phyloP scores from a whole-genome alignment of 257 asterid species.

The Henckelia pumila region DNA sequence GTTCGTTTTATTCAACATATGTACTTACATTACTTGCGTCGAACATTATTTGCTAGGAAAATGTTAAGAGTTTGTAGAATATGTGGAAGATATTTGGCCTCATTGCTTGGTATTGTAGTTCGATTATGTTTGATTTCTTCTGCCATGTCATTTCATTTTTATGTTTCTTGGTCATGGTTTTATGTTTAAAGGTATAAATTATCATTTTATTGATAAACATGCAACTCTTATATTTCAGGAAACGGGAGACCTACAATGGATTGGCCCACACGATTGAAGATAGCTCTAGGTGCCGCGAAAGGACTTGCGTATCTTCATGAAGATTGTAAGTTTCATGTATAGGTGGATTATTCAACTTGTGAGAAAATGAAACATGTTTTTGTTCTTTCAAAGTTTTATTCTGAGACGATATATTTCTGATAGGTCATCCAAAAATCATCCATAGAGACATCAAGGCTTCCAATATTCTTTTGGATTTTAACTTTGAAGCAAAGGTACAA shows the following conservation, averaged over 20 bases:
- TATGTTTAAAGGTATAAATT: neutral
- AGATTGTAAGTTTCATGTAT: slow-evolving; percentile 43
- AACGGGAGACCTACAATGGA: slow-evolving; percentile 53
- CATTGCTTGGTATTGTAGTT: neutral
- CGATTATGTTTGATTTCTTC: too few species aligned
- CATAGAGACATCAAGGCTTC: slow-evolving; percentile 94
- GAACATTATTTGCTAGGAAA: neutral
- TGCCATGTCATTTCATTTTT: neutral
- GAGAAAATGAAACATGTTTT: neutral
- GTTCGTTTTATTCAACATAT: slow-evolving; percentile 33
- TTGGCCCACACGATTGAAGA: slow-evolving; percentile 49
- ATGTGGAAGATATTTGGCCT: neutral
- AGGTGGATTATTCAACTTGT: neutral
- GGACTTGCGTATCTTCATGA: slow-evolving; percentile 64
- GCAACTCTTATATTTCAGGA: slow-evolving; percentile 27
- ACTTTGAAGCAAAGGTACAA: slow-evolving; percentile 82
- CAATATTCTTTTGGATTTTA: slow-evolving; percentile 78
- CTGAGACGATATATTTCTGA: slow-evolving; percentile 10
- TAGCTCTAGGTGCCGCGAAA: slow-evolving; percentile 59
- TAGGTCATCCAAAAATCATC: slow-evolving; percentile 92
- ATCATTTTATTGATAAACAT: slow-evolving; percentile 9
- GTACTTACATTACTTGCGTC: neutral
- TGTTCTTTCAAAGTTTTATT: neutral
- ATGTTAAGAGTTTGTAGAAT: neutral
- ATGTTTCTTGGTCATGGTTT: neutral